Conservation (phyloP, 192 early-diverging fungal species). For the Gonapodya prolifera region DNA sequence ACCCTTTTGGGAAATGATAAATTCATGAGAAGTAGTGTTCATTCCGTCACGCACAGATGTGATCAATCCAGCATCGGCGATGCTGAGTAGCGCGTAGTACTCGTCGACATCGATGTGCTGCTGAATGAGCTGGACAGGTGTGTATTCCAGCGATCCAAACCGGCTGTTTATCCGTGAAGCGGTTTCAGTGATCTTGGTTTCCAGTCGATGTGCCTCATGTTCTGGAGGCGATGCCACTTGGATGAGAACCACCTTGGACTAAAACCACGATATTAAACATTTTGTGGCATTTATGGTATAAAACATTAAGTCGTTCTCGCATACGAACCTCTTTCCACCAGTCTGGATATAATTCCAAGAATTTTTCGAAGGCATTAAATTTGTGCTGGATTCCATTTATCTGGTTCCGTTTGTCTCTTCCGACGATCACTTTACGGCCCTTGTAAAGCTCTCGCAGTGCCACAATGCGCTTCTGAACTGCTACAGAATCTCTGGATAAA, state of each 20-base stretch:
- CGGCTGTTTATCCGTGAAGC: slow-evolving; percentile 86
- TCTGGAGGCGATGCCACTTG: slow-evolving; percentile 86
- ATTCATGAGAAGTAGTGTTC: slow-evolving; percentile 79
- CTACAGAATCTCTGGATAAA: slow-evolving; percentile 36
- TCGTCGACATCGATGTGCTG: slow-evolving; percentile 90
- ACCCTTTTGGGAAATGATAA: slow-evolving; percentile 5
- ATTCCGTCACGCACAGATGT: slow-evolving; percentile 91
- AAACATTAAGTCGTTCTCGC: neutral
- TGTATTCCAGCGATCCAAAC: slow-evolving; percentile 90
- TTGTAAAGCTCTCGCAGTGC: slow-evolving; percentile 69
- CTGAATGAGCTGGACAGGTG: slow-evolving; percentile 85
- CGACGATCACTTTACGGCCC: slow-evolving; percentile 87
- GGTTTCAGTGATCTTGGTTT: slow-evolving; percentile 79
- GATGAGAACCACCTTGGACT: slow-evolving; percentile 64
- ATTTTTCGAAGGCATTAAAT: slow-evolving; percentile 86
- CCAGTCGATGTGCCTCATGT: slow-evolving; percentile 49
- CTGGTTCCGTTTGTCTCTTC: slow-evolving; percentile 89
- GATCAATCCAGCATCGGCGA: slow-evolving; percentile 89
- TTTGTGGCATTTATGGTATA: neutral
- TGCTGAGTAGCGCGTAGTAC: slow-evolving; percentile 81
- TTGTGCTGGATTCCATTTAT: slow-evolving; percentile 92
- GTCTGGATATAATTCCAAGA: slow-evolving; percentile 79
- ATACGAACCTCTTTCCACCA: slow-evolving; percentile 64
- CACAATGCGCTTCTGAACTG: slow-evolving; percentile 65
- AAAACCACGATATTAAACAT: neutral